Conservation (phyloP, 345 rosid genomes). For the Populus simonii region DNA sequence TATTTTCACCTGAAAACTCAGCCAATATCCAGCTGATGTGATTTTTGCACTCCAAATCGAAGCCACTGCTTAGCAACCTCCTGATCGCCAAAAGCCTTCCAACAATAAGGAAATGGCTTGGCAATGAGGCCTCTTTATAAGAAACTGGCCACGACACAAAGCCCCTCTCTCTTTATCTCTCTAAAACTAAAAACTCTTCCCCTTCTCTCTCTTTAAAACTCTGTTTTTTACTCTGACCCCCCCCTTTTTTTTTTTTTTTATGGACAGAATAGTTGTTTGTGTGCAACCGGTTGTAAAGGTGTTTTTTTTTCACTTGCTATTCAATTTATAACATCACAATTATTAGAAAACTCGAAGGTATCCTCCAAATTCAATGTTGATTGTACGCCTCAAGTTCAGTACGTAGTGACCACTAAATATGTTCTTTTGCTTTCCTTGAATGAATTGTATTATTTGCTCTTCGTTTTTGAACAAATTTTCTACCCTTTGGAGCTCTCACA, state of each 20-base stretch:
- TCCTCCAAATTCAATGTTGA: too few species aligned
- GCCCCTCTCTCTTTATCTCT: background rate
- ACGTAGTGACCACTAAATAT: too few species aligned
- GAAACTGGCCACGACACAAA: background rate
- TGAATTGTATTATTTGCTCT: too few species aligned
- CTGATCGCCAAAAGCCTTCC: background rate
- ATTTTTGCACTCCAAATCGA: background rate
- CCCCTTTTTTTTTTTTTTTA: background rate
- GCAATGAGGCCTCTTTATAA: background rate
- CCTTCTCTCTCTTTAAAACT: background rate
- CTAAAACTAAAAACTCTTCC: background rate
- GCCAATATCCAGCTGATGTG: background rate
- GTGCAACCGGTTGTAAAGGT: background rate
- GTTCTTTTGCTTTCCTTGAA: too few species aligned
- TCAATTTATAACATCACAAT: too few species aligned
- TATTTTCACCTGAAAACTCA: constrained; percentile 38
- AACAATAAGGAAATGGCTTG: background rate
- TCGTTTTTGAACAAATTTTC: too few species aligned
- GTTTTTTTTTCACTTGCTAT: background rate
- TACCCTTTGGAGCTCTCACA: too few species aligned
- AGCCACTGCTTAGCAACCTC: background rate
- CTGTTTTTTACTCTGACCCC: background rate
- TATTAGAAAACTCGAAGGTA: too few species aligned
- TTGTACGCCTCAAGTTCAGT: too few species aligned
- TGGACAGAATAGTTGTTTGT: background rate